These are phyloP conservation scores for Carnegiea gigantea DNA, from an alignment of 179 eudicot species.

Conservation along the genomic window DNA sequence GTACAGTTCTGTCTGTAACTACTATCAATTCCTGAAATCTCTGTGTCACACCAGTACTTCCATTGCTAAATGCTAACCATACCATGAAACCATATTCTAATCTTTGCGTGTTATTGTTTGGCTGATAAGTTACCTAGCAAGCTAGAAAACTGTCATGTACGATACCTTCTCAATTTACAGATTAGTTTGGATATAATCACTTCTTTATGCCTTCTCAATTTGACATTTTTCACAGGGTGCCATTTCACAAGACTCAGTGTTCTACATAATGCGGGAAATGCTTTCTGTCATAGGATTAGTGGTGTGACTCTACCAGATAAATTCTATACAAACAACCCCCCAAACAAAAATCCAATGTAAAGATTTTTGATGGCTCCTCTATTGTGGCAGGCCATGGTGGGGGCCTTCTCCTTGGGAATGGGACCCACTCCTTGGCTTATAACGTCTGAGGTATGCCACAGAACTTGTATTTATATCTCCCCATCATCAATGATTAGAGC, in stretches of 20 bases:
- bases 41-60: not conserved
- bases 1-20: not conserved
- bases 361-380: not conserved
- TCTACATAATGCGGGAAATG: slow-evolving; percentile 22
- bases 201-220: slow-evolving; percentile 1
- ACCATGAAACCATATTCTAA: not conserved
- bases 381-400: slow-evolving; percentile 41
- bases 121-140: not conserved
- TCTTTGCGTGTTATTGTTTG: not conserved
- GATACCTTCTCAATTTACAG: not conserved
- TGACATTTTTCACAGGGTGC: slow-evolving; percentile 29
- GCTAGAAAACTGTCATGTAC: slow-evolving; percentile 3
- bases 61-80: not conserved
- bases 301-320: slow-evolving; percentile 30
- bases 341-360: not conserved
- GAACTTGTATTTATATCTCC: not conserved
- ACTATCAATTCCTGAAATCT: not conserved
- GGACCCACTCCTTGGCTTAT: slow-evolving; percentile 87
- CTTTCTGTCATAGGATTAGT: slow-evolving; percentile 42
- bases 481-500: too few species aligned
- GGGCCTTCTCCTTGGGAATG: slow-evolving; percentile 64
- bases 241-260: slow-evolving; percentile 31
- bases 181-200: not conserved
- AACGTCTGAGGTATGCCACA: slow-evolving; percentile 67
- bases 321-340: not conserved